Conservation (phyloP, 345 rosid species). For the Linum usitatissimum region DNA sequence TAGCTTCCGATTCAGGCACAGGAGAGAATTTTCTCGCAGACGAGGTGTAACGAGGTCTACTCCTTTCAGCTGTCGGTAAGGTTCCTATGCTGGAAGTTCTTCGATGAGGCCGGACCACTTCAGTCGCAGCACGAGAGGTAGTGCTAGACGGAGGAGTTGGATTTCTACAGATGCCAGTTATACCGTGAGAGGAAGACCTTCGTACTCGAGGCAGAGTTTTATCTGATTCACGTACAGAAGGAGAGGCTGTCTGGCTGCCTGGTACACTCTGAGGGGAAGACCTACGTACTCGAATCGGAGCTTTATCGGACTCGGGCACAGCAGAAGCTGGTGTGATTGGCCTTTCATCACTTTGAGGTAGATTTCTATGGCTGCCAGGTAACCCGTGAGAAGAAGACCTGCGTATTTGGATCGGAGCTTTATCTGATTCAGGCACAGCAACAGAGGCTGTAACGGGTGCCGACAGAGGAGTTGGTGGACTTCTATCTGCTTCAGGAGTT, state of each 20-base stretch:
- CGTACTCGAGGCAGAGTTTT: neutral
- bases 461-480: neutral
- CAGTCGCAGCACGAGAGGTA: neutral
- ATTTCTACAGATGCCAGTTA: neutral
- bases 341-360: neutral
- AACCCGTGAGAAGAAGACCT: neutral
- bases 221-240: constrained; percentile 8
- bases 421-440: constrained; percentile 10
- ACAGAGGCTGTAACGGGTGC: neutral
- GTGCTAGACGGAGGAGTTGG: neutral
- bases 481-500: constrained; percentile 11
- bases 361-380: neutral
- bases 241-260: neutral
- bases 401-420: neutral
- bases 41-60: neutral
- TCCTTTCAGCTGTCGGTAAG: neutral
- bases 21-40: neutral
- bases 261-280: neutral
- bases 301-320: constrained; percentile 10
- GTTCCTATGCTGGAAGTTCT: neutral
- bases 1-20: neutral
- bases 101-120: neutral
- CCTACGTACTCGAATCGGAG: neutral
- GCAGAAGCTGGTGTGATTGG: constrained; percentile 1
- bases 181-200: neutral